These are phyloP conservation scores for Amanita polypyramis DNA, from an alignment of 768 basidiomycete species.

Conservation along the genomic window DNA sequence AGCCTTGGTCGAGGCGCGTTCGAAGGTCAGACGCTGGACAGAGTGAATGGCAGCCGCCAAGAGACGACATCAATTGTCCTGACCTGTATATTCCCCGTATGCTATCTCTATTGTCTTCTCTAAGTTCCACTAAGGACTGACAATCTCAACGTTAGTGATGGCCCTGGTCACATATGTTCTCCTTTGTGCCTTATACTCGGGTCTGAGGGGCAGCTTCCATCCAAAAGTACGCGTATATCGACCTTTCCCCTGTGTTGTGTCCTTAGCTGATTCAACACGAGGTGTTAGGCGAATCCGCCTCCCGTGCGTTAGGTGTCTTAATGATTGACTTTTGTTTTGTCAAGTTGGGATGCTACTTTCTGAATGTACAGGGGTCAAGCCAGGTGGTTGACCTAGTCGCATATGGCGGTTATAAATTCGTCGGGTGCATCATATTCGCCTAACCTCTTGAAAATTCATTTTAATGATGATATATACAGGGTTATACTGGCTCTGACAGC, in stretches of 20 bases:
- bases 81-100: conserved; percentile 93
- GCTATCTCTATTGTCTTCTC: conserved; percentile 13
- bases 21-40: conserved; percentile 53
- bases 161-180: conserved; percentile 94
- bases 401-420: conserved; percentile 96
- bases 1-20: conserved; percentile 71
- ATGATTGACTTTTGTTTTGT: conserved; percentile 85
- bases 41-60: conserved; percentile 77
- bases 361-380: conserved; percentile 67
- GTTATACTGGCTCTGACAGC: conserved; percentile 77
- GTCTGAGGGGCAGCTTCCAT: conserved; percentile 74
- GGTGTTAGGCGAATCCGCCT: conserved; percentile 79
- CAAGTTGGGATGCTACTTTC: conserved; percentile 85
- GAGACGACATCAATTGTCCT: conserved; percentile 92
- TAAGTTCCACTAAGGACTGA: not conserved
- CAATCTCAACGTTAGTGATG: conserved; percentile 53
- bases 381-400: conserved; percentile 79
- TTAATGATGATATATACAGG: conserved; percentile 25
- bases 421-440: conserved; percentile 52
- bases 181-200: conserved; percentile 75
- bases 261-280: conserved; percentile 9
- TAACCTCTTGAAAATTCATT: not conserved
- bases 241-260: not conserved
- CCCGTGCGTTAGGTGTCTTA: conserved; percentile 76
- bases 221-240: conserved; percentile 37